Base-by-base conservation (phyloP, 2,329 filamentous ascomycete genomes). In the Pseudogymnoascus sp. region DNA sequence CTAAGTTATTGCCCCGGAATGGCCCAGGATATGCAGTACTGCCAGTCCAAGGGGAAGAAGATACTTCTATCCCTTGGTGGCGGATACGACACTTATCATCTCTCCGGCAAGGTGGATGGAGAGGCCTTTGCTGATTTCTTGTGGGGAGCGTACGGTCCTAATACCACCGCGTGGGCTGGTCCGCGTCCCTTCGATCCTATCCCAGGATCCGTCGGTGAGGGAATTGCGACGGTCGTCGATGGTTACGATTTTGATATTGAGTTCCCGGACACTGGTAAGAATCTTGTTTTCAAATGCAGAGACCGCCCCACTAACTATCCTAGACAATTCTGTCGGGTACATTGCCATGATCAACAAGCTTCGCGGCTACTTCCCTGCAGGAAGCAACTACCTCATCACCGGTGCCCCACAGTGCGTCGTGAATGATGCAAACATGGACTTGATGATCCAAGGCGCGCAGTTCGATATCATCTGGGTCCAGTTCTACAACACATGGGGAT, bases 121-220 rank as follows among this genome's bases (percentile, higher is more conserved):
- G 69, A 69, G 8, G 70, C 68, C 50, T 72, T 79, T 44, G 73
- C 73, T 4, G 68, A 72, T 60, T 69, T 77, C 42, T 68, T 79
- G 10, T 79, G 76, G 75, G 69, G 70, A 38, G 74, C 77, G 53
- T 79, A 78, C 63, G 77, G 77, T 7, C 77, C 77, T 7, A 70
- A 70, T 16, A 71, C 73, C n/a, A 61, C 68, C 4, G 63, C 65
- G 6, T 76, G 73, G 73, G 6, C 12, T 28, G 44, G 44, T 16
- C 62, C 69, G 37, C 69, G 70, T 34, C 72, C 71, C 37, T 62
- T 73, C 25, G 70, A 72, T 59, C 44, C 44, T 50, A 23, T 50
- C 44, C 44, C 44, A 50, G 61, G 37, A 25, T 60, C 65, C 2
- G 62, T 64, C 36, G 59, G 63, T 14, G 61, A 63, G 18, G 67